Conservation (phyloP, 1,284 basidiomycete genomes). For the Stereum hirsutum region DNA sequence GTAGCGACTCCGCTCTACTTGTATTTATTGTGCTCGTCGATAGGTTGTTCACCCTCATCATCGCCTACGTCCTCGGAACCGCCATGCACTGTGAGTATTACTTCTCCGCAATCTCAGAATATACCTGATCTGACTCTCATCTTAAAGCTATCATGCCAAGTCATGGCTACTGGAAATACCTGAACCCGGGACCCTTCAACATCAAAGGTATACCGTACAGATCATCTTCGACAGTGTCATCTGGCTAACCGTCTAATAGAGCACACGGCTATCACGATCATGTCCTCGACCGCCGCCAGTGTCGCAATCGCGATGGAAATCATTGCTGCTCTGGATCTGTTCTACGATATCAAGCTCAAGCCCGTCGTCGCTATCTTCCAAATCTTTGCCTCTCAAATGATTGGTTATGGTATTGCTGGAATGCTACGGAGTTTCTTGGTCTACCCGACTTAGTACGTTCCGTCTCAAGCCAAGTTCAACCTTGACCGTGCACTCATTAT, state of each 20-base stretch:
- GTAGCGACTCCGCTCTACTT: too few species aligned
- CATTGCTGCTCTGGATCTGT: slow-evolving; percentile 52
- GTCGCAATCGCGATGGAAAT: slow-evolving; percentile 60
- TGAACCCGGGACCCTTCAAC: slow-evolving; percentile 57
- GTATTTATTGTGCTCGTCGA: too few species aligned
- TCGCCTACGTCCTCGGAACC: slow-evolving; percentile 53
- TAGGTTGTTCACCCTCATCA: slow-evolving; percentile 44
- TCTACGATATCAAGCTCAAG: slow-evolving; percentile 50
- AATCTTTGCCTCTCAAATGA: slow-evolving; percentile 51
- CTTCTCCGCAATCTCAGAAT: neutral
- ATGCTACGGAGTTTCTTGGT: slow-evolving; percentile 46
- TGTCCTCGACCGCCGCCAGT: slow-evolving; percentile 56
- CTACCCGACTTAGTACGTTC: slow-evolving; percentile 53
- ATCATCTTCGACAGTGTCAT: slow-evolving; percentile 22
- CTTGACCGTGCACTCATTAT: neutral
- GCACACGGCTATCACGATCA: slow-evolving; percentile 57
- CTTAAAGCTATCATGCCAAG: slow-evolving; percentile 31
- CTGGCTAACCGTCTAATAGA: slow-evolving; percentile 23
- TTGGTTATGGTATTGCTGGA: slow-evolving; percentile 58
- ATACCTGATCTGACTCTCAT: slow-evolving; percentile 19
- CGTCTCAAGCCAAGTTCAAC: neutral
- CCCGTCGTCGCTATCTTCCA: slow-evolving; percentile 45
- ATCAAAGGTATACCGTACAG: slow-evolving; percentile 27
- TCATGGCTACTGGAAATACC: slow-evolving; percentile 35
- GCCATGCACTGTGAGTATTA: slow-evolving; percentile 31